phyloP scores from a whole-genome alignment of 75 land plant species.

The Cunninghamia lanceolata region DNA sequence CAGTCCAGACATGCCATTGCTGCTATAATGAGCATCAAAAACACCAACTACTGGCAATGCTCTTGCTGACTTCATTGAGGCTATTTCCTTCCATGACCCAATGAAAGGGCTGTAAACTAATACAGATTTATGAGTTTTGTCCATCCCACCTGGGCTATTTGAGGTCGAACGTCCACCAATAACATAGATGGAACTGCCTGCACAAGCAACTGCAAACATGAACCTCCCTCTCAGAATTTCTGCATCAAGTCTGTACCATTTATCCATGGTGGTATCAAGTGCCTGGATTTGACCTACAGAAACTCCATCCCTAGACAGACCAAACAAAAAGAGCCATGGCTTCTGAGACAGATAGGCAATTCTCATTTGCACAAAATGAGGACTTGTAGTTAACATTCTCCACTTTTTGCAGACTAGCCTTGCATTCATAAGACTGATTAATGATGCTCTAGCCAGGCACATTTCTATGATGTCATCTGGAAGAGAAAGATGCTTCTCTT shows the following conservation, averaged over 20 bases:
- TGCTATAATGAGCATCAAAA: conserved; percentile 41
- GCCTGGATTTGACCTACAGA: conserved; percentile 66
- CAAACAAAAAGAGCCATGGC: conserved; percentile 87
- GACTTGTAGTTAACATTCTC: conserved; percentile 50
- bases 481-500: conserved; percentile 28
- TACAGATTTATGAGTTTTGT: conserved; percentile 64
- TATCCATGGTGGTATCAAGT: conserved; percentile 44
- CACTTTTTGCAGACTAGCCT: conserved; percentile 79
- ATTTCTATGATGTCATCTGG: conserved; percentile 85
- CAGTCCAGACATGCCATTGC: conserved; percentile 3
- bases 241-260: conserved; percentile 57
- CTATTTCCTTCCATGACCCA: conserved; percentile 52
- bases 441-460: conserved; percentile 66
- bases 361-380: conserved; percentile 66
- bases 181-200: conserved; percentile 42
- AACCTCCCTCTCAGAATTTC: conserved; percentile 56
- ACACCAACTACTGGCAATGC: conserved; percentile 60
- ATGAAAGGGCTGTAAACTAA: conserved; percentile 51
- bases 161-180: conserved; percentile 74
- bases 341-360: conserved; percentile 23
- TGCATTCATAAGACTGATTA: conserved; percentile 52
- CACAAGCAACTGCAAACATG: conserved; percentile 59
- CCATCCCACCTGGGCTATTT: conserved; percentile 35
- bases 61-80: conserved; percentile 65
- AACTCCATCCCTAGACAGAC: conserved; percentile 51